Percentiles rank a stretch among this genome's conserved stretches.
These are phyloP conservation scores for Trichoderma semiorbis DNA, from an alignment of 2,329 filamentous ascomycete genomes.

Conservation along the genomic window DNA sequence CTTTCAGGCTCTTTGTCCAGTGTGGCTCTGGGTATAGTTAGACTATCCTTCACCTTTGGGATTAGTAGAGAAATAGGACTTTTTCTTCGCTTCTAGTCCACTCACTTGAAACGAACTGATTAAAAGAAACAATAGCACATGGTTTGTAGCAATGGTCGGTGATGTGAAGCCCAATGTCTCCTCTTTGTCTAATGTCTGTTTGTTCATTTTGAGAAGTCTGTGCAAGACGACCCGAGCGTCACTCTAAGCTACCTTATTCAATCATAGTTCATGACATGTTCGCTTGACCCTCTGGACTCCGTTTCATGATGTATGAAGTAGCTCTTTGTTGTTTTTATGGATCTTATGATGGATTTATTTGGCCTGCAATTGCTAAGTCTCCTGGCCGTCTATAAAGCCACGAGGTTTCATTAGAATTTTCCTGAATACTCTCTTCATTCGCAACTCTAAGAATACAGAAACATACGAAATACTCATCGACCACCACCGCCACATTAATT, in stretches of 20 bases:
- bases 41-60: neutral
- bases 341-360: neutral
- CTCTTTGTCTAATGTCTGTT: neutral
- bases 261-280: neutral
- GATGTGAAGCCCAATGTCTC: neutral
- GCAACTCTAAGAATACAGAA: neutral
- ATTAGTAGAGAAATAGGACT: neutral
- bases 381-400: neutral
- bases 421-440: neutral
- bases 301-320: neutral
- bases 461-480: neutral
- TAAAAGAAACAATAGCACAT: neutral
- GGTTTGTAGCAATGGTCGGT: no score
- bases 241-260: neutral
- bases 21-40: neutral
- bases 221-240: neutral
- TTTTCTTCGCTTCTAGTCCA: neutral
- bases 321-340: neutral
- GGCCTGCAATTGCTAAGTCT: neutral
- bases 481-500: neutral
- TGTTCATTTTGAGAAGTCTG: neutral
- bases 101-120: neutral
- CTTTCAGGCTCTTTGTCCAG: neutral
- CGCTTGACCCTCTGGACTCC: neutral
- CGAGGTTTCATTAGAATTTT: neutral